Conservation (phyloP, 2,329 filamentous ascomycete species). For the Aspergillus eucalypticola region DNA sequence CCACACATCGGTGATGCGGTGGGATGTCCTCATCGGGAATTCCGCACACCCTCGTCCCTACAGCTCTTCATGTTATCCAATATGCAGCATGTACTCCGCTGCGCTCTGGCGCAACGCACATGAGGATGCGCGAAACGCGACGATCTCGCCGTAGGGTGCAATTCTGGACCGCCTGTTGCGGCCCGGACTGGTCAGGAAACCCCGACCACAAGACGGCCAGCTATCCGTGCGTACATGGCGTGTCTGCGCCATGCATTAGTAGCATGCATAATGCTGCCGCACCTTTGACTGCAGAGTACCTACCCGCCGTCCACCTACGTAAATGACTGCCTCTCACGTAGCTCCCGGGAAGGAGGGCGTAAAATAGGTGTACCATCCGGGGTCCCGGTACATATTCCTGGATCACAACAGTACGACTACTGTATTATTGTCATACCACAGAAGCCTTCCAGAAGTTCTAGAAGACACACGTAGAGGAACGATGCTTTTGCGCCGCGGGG, state of each 20-base stretch:
- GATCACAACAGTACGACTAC: background rate
- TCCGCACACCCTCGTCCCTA: background rate
- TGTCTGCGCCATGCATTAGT: background rate
- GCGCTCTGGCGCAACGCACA: background rate
- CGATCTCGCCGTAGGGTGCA: background rate
- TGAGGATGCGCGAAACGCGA: background rate
- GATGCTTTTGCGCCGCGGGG: background rate
- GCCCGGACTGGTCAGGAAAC: background rate
- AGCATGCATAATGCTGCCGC: constrained; percentile 1
- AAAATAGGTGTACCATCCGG: background rate
- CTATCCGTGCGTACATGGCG: constrained; percentile 2
- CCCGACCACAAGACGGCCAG: background rate
- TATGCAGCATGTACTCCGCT: background rate
- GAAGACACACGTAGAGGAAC: background rate
- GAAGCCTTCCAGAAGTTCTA: background rate
- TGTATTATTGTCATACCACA: background rate
- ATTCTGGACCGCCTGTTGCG: background rate
- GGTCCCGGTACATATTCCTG: background rate
- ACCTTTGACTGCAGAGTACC: background rate
- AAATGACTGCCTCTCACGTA: background rate
- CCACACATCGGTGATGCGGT: background rate
- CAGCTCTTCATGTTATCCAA: background rate
- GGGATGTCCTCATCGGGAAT: background rate
- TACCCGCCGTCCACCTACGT: constrained; percentile 2
- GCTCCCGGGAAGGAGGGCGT: background rate